Percentiles rank a stretch among this genome's conserved stretches.
These are phyloP conservation scores for Aspergillus neoniger DNA, from an alignment of 2,329 filamentous ascomycete genomes.

Conservation along the genomic window DNA sequence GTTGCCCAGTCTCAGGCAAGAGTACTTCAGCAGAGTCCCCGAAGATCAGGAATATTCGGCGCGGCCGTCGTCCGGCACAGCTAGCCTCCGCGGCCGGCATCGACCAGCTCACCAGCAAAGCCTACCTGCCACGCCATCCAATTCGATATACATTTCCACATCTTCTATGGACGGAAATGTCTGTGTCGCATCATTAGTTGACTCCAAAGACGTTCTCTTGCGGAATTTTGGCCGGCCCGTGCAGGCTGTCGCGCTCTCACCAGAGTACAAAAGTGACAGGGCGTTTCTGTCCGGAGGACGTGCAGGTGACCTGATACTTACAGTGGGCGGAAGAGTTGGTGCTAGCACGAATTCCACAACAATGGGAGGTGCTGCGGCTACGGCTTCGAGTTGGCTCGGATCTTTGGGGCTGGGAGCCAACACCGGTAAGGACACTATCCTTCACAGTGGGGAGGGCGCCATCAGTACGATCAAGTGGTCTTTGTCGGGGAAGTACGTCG, in stretches of 20 bases:
- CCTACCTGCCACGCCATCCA: conserved; percentile 75
- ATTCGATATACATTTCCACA: conserved; percentile 89
- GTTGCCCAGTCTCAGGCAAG: conserved; percentile 44
- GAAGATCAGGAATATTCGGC: conserved; percentile 30
- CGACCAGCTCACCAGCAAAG: conserved; percentile 23
- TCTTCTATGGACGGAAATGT: conserved; percentile 96
- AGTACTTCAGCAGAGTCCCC: conserved; percentile 35
- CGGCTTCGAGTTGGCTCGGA: conserved; percentile 88
- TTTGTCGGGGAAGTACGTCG: conserved; percentile 84
- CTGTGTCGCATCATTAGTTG: conserved; percentile 82
- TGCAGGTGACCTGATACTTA: conserved; percentile 84
- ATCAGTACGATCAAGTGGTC: conserved; percentile 96
- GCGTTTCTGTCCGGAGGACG: conserved; percentile 89
- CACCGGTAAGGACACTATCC: conserved; percentile 77
- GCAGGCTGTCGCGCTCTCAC: conserved; percentile 89
- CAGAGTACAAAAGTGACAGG: conserved; percentile 86
- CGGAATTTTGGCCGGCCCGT: conserved; percentile 93
- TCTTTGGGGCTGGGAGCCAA: conserved; percentile 78
- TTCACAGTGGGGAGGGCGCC: conserved; percentile 89
- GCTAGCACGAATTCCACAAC: conserved; percentile 83
- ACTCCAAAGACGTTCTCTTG: conserved; percentile 84
- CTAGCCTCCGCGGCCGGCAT: conserved; percentile 34
- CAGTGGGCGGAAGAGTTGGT: conserved; percentile 75
- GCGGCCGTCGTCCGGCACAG: conserved; percentile 31
- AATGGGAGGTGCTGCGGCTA: conserved; percentile 69